These are phyloP conservation scores for Magnaporthiopsis rhizophila DNA, from an alignment of 2,329 filamentous ascomycete genomes.

Conservation along the genomic window DNA sequence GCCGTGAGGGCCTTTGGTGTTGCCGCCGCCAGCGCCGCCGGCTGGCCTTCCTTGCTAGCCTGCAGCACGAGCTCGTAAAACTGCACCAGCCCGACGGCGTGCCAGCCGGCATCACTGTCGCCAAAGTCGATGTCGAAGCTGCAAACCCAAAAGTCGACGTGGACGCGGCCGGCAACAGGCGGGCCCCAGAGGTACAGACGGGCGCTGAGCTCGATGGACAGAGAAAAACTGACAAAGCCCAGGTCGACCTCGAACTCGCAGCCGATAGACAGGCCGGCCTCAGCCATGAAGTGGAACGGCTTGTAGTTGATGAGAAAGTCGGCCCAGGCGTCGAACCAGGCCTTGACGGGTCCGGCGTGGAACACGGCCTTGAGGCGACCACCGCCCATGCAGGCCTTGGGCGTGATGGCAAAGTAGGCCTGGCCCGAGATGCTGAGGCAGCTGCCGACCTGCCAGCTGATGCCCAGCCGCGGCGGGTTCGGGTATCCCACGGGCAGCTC, in stretches of 20 bases:
- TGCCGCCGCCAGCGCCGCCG: background rate
- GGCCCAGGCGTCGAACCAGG: slow-evolving; percentile 26
- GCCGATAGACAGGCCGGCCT: slow-evolving; percentile 21
- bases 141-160: slow-evolving; percentile 24
- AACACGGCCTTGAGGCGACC: slow-evolving; percentile 19
- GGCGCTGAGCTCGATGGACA: slow-evolving; percentile 21
- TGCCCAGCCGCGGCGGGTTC: slow-evolving; percentile 27
- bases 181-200: slow-evolving; percentile 21
- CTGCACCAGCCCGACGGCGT: background rate
- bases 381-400: slow-evolving; percentile 34
- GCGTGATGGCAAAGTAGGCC: slow-evolving; percentile 38
- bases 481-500: slow-evolving; percentile 27
- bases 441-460: slow-evolving; percentile 25
- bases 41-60: background rate
- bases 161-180: slow-evolving; percentile 19
- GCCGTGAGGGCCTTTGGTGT: slow-evolving; percentile 8
- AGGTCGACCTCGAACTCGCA: slow-evolving; percentile 19
- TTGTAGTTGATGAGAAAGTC: slow-evolving; percentile 32
- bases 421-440: slow-evolving; percentile 27
- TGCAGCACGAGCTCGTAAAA: slow-evolving; percentile 4
- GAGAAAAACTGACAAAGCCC: slow-evolving; percentile 18
- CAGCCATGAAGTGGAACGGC: slow-evolving; percentile 26
- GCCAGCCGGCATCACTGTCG: slow-evolving; percentile 2
- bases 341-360: slow-evolving; percentile 21
- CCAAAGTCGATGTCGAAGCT: slow-evolving; percentile 21